phyloP scores from a whole-genome alignment of 345 rosid species.

The Pseudoturritis turrita region DNA sequence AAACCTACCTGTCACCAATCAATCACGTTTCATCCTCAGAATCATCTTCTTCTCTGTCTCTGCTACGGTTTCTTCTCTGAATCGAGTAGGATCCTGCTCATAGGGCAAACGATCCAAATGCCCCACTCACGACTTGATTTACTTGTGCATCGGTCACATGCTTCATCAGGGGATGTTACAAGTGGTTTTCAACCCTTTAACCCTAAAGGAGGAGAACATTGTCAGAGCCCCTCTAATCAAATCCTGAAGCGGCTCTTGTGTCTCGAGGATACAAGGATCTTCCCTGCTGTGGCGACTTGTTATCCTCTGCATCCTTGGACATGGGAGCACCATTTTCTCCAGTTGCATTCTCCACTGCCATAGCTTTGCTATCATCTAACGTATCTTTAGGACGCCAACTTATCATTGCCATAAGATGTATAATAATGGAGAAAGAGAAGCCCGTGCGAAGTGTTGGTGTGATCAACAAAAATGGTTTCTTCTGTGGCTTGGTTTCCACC shows the following conservation, averaged over 20 bases:
- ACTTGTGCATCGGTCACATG: constrained; percentile 92
- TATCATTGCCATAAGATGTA: constrained; percentile 87
- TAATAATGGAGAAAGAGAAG: constrained; percentile 90
- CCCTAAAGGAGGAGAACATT: constrained; percentile 88
- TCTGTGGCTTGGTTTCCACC: constrained; percentile 66
- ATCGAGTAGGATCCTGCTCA: constrained; percentile 94
- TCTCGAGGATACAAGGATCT: constrained; percentile 90
- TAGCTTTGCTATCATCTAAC: constrained; percentile 47
- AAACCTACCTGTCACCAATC: constrained; percentile 57
- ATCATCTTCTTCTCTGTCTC: constrained; percentile 99
- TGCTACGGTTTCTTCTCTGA: constrained; percentile 91
- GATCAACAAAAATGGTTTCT: constrained; percentile 79
- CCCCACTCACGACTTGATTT: constrained; percentile 97
- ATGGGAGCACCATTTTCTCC: constrained; percentile 43
- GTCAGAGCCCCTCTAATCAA: constrained; percentile 92
- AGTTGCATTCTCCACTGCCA: constrained; percentile 43
- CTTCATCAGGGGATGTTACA: constrained; percentile 76
- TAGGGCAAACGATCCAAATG: constrained; percentile 98
- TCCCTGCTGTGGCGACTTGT: constrained; percentile 39
- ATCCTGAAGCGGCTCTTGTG: constrained; percentile 96
- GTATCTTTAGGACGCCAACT: constrained; percentile 60
- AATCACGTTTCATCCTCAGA: constrained; percentile 99
- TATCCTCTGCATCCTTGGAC: constrained; percentile 38
- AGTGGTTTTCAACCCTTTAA: constrained; percentile 97
- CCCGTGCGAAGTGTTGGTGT: constrained; percentile 92